Evolutionary conservation across 2,329 filamentous ascomycete genomes (phyloP).

Genomic region (Cladosporium austrohemisphaericum): DNA sequence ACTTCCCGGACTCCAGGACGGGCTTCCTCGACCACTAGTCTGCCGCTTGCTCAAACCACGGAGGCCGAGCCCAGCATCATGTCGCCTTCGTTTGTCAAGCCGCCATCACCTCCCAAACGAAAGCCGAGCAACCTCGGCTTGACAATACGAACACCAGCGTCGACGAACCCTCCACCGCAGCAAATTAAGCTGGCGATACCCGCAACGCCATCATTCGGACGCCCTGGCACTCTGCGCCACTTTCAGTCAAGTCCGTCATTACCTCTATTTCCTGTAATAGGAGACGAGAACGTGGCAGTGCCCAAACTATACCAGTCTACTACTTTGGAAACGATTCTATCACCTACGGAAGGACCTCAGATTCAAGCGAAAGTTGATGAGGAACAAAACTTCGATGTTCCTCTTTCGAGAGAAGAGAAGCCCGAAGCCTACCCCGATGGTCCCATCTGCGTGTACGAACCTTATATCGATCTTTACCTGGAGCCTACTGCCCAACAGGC

Average conservation of each 20-base stretch:
- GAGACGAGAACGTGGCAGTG: conserved; percentile 6
- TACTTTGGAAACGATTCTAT: conserved; percentile 30
- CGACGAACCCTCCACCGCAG: conserved; percentile 53
- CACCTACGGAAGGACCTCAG: conserved; percentile 21
- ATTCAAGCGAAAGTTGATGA: conserved; percentile 44
- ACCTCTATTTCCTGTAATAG: conserved; percentile 49
- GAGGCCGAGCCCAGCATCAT: conserved; percentile 60
- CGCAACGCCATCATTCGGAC: conserved; percentile 53
- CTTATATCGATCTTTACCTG: conserved; percentile 72
- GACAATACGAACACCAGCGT: conserved; percentile 62
- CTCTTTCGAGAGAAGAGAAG: conserved; percentile 63
- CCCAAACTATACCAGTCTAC: neutral
- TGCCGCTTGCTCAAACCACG: conserved; percentile 31
- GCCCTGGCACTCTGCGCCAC: conserved; percentile 52
- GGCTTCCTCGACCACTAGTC: conserved; percentile 34
- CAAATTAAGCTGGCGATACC: conserved; percentile 56
- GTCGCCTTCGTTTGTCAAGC: conserved; percentile 77
- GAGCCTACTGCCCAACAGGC: conserved; percentile 78
- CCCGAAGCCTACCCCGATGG: conserved; percentile 78
- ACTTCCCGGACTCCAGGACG: conserved; percentile 49
- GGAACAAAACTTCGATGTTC: conserved; percentile 51
- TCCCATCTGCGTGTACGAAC: conserved; percentile 75
- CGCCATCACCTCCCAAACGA: conserved; percentile 63
- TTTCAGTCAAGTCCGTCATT: conserved; percentile 61
- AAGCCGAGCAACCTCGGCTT: conserved; percentile 76